Evolutionary conservation across 495 filamentous ascomycete species (phyloP), one percentile per base, ranked within the genome.

Genomic region (Clavariopsis aquatica): DNA sequence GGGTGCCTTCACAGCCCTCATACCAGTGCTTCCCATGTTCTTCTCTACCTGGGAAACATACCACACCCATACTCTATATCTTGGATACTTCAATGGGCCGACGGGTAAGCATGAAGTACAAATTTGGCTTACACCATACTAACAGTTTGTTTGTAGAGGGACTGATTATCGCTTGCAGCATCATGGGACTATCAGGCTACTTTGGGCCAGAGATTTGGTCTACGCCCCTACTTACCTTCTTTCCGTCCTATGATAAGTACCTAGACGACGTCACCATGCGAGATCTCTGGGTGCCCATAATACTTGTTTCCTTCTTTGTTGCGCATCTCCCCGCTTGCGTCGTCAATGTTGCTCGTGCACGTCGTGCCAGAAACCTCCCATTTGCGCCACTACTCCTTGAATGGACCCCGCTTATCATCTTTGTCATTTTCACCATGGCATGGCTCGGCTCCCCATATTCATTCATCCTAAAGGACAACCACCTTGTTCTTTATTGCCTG

Each of bases 41-140:
- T 96, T 98, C 79, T 97, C 93, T 5, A 98, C 94, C 8, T 98
- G 94, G 94, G 94, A 98, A 75, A 98, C 94, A 1, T 98, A 96
- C 75, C 94, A 98, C 76, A 96, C 94, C 0, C 94, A 98, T 75
- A 98, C 96, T 0, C 80, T 98, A 1, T 98, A 98, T 74, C 87
- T 98, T 3, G 94, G 94, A 34, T 92, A 95, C 75, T 87, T 98
- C 82, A 98, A 98, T 74, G 95, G 95, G 0, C 94, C 94, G 3
- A 98, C 93, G 27, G 80, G 80, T 82, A 68, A 55, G 59, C 31
- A 57, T 26, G n/a, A 10, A n/a, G 3, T 8, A 8, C 2, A 27
- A 23, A 20, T 29, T 15, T 20, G n/a, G 19, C 53, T 34, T 10
- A 19, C 15, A 24, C 10, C 29, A 24, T 62, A 31, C 36, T 36